Evolutionary conservation across 306 rosid genomes (phyloP).

Genomic region (Acacia confusa): DNA sequence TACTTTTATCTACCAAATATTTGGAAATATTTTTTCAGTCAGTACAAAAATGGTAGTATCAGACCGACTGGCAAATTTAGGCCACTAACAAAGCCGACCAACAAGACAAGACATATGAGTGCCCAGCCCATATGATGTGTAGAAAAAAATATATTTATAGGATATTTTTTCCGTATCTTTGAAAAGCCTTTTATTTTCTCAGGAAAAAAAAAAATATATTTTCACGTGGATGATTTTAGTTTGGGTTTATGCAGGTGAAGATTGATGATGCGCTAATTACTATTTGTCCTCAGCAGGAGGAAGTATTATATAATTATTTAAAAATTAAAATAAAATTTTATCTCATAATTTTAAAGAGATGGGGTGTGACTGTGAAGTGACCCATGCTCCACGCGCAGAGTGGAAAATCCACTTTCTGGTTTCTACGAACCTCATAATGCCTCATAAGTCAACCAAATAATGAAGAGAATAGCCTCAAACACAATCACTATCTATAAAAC

Average conservation of each 20-base stretch:
- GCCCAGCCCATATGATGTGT: neutral
- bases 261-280: neutral
- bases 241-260: neutral
- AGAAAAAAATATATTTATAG: neutral
- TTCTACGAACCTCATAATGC: neutral
- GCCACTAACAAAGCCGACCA: neutral
- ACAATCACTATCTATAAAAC: neutral
- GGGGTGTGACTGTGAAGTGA: neutral
- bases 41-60: neutral
- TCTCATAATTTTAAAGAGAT: neutral
- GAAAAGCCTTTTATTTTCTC: neutral
- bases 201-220: neutral
- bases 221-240: neutral
- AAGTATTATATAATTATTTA: too few species aligned
- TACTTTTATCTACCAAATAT: too few species aligned
- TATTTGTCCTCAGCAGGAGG: neutral
- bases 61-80: neutral
- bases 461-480: neutral
- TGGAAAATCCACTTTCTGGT: conserved; percentile 31
- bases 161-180: neutral
- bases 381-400: conserved; percentile 6
- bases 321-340: too few species aligned
- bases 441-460: conserved; percentile 27
- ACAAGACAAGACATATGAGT: neutral
- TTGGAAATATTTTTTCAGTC: neutral